Percentiles rank a stretch among this genome's conserved stretches.
These are phyloP conservation scores for Osmanthus fragrans DNA, from an alignment of 257 asterid species.

Conservation along the genomic window DNA sequence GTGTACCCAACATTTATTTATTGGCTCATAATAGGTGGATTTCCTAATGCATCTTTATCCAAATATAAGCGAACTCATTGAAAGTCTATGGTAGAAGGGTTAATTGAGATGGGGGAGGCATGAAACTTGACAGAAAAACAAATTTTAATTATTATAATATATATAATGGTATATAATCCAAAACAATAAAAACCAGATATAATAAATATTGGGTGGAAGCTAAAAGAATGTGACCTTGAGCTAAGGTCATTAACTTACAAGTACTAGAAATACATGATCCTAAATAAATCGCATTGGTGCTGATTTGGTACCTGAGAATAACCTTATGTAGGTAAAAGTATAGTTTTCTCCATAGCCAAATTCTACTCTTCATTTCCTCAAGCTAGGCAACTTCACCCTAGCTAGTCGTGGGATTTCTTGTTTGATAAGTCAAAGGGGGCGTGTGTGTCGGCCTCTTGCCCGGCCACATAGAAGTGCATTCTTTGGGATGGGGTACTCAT, in stretches of 20 bases:
- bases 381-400: conserved; percentile 1
- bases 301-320: conserved; percentile 37
- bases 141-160: neutral
- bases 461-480: conserved; percentile 72
- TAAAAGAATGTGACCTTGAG: conserved; percentile 34
- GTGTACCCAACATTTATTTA: no score
- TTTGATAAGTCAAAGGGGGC: conserved; percentile 43
- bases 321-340: conserved; percentile 19
- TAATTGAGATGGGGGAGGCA: no score
- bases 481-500: conserved; percentile 68
- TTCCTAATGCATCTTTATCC: no score
- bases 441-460: conserved; percentile 59
- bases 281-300: conserved; percentile 32
- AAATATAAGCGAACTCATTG: no score
- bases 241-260: conserved; percentile 23
- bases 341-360: conserved; percentile 20
- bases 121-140: neutral
- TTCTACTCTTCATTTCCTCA: conserved; percentile 25
- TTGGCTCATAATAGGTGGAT: no score
- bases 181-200: neutral
- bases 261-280: conserved; percentile 23
- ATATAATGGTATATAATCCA: neutral
- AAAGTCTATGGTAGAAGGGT: no score
- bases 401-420: conserved; percentile 15
- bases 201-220: conserved; percentile 9